phyloP scores from a whole-genome alignment of 2,329 filamentous ascomycete genomes.

The Nigrospora osmanthi region DNA sequence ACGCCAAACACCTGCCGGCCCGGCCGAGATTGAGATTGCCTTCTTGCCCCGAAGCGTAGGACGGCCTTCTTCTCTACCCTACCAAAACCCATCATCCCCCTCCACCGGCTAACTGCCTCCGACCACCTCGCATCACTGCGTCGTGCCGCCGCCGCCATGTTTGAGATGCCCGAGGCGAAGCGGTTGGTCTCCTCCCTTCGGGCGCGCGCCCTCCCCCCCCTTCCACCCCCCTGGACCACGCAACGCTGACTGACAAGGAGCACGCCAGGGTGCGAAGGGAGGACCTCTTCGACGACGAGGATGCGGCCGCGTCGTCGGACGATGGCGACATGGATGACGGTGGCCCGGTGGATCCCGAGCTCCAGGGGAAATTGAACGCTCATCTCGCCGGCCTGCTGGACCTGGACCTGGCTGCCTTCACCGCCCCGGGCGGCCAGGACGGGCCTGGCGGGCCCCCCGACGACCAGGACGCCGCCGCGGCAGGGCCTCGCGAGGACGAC shows the following conservation, averaged over 20 bases:
- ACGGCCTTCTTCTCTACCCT: no score
- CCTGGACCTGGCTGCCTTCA: slow-evolving; percentile 19
- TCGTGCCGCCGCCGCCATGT: slow-evolving; percentile 28
- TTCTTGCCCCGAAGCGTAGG: no score
- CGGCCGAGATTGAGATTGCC: no score
- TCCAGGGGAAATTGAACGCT: slow-evolving; percentile 36
- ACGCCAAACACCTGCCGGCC: no score
- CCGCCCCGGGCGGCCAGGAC: background rate
- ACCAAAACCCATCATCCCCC: no score
- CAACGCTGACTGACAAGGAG: slow-evolving; percentile 5
- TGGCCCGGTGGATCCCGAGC: slow-evolving; percentile 25
- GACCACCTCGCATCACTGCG: background rate
- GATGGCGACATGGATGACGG: slow-evolving; percentile 16
- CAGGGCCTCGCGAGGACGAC: slow-evolving; percentile 3
- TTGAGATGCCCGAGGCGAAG: slow-evolving; percentile 44
- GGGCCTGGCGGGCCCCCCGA: background rate
- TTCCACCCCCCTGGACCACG: slow-evolving; percentile 2
- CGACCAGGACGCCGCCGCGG: slow-evolving; percentile 2
- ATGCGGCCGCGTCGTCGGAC: slow-evolving; percentile 9
- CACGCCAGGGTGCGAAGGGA: slow-evolving; percentile 43
- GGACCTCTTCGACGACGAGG: slow-evolving; percentile 35
- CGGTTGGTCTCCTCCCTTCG: slow-evolving; percentile 27
- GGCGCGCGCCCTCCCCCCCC: background rate
- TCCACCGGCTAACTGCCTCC: no score
- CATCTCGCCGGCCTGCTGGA: slow-evolving; percentile 39